A percentile compares a stretch with the other conserved stretches of the same genome.
These are phyloP conservation scores for Casuarina cunninghamiana DNA, from an alignment of 306 rosid genomes.

Conservation along the genomic window DNA sequence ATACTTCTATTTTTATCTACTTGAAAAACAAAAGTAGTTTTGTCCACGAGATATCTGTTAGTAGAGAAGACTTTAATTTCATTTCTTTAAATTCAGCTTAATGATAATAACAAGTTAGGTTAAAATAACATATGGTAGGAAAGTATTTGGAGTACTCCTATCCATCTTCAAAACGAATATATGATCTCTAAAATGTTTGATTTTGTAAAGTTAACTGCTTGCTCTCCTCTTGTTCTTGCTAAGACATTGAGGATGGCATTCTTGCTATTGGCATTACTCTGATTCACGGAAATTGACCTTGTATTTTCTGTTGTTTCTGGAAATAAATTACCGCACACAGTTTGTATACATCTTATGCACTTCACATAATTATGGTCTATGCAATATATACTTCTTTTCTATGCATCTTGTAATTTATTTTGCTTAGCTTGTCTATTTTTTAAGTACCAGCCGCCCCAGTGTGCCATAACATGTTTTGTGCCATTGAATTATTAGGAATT, in stretches of 20 bases:
- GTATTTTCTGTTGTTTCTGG: background rate
- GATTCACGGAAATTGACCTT: background rate
- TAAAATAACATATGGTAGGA: background rate
- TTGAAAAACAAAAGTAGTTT: too few relatives aligned
- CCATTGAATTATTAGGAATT: conserved; percentile 52
- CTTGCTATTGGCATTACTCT: background rate
- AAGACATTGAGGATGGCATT: conserved; percentile 10
- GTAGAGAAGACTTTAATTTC: background rate
- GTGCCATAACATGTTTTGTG: conserved; percentile 19
- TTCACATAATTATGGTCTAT: background rate
- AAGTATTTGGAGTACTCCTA: background rate
- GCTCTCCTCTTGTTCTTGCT: background rate
- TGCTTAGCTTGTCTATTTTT: background rate
- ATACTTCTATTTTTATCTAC: background rate
- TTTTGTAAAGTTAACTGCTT: background rate
- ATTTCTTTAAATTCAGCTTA: background rate
- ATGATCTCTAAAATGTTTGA: background rate
- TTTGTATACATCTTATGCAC: background rate
- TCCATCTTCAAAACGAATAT: background rate
- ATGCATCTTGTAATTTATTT: background rate
- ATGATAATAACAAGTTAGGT: background rate
- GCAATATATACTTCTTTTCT: background rate
- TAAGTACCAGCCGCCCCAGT: background rate
- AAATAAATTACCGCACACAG: conserved; percentile 17
- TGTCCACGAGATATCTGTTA: background rate